Base-by-base conservation (phyloP, 2,329 filamentous ascomycete genomes). In the Neurospora crassa region DNA sequence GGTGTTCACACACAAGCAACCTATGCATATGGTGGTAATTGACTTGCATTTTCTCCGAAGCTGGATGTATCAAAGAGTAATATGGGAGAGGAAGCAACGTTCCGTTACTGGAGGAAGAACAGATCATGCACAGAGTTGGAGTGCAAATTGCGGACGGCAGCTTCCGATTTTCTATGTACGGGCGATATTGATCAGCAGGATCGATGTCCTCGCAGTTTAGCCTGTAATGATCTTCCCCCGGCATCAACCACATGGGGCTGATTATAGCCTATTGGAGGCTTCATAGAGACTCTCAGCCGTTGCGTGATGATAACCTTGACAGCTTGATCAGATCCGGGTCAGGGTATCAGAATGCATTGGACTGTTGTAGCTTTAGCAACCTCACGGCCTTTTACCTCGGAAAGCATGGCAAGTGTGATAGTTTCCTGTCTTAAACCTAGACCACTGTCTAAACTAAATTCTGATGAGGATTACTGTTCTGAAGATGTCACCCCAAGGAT, bases 141-240 rank as follows among this genome's bases (percentile, higher is more conserved):
- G 40, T 70, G 20, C 43, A 74, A 69, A 72, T 47, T 73, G 69
- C 75, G 75, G 74, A 75, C 68, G 67, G 67, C 70, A 73, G 70
- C 71, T 73, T 76, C 75, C 75, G 75, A 68, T 69, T 11, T 72
- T 40, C 43, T 67, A 42, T 40, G 41, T 40, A 42, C 59, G 16
- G 70, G 20, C 53, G 40, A 71, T 72, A 67, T 70, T 71, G 71
- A 75, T 73, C 67, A 70, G 71, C 43, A 42, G 68, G 18, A 41
- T 67, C 42, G 41, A 43, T 68, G 53, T 29, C 24, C 34, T 69
- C 67, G 16, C 53, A 72, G 45, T 75, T 75, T 74, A 75, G 74
- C 72, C 74, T 72, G 73, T 72, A 70, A 1, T 43, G 14, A 18
- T 34, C 40, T n/a, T 14, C 34, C 20, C 12, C 68, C 29, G 69